Evolutionary conservation across 345 rosid species (phyloP).

Genomic region (Eucalyptus pauciflora): DNA sequence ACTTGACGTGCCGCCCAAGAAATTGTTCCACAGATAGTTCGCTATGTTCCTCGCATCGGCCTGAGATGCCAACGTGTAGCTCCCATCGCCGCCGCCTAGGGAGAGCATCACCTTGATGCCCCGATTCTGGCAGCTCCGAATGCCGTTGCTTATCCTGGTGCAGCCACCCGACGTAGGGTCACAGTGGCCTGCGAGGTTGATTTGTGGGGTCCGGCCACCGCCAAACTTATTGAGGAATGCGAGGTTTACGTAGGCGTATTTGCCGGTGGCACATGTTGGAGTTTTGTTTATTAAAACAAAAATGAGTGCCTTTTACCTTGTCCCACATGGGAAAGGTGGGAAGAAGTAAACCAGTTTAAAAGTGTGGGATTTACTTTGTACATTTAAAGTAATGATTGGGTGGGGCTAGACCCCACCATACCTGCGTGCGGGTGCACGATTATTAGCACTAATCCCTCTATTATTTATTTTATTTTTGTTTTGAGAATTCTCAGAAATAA

Average conservation of each 20-base stretch:
- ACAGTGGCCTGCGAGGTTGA: constrained; percentile 58
- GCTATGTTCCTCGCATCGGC: constrained; percentile 25
- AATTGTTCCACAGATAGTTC: constrained; percentile 1
- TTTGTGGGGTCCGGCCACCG: constrained; percentile 25
- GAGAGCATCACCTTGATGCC: constrained; percentile 52
- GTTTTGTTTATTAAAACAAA: too few relatives aligned
- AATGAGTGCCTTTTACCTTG: too few relatives aligned
- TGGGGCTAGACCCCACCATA: too few relatives aligned
- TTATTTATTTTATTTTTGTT: too few relatives aligned
- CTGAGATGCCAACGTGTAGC: constrained; percentile 18
- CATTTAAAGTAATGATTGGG: too few relatives aligned
- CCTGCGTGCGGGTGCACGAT: too few relatives aligned
- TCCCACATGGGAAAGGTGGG: too few relatives aligned
- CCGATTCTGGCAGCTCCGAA: constrained; percentile 21
- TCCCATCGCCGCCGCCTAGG: constrained; percentile 37
- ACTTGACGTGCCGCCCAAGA: background rate
- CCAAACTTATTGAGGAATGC: constrained; percentile 53
- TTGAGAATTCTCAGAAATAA: too few relatives aligned
- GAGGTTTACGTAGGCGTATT: constrained; percentile 29
- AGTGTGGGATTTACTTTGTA: too few relatives aligned
- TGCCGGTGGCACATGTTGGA: constrained; percentile 32
- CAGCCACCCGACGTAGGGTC: constrained; percentile 27
- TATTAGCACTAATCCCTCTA: too few relatives aligned
- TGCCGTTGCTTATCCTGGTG: constrained; percentile 8
- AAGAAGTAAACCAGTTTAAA: too few relatives aligned